phyloP scores from a whole-genome alignment of 2,329 filamentous ascomycete species.

The Fusarium coicis region DNA sequence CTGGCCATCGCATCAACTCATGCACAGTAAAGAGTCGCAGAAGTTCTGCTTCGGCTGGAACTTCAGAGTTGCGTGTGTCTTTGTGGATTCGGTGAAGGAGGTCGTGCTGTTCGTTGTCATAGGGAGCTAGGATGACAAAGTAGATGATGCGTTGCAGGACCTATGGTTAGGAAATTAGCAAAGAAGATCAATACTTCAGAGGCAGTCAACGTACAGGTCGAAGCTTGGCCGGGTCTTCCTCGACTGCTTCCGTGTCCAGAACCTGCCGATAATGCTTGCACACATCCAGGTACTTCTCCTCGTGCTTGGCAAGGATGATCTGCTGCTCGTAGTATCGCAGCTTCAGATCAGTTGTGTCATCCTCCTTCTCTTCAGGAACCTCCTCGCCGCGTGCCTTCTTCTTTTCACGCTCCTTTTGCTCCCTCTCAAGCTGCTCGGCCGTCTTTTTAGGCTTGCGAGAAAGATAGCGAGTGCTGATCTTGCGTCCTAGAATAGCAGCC shows the following conservation, averaged over 20 bases:
- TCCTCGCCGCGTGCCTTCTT: constrained; percentile 83
- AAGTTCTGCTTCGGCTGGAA: constrained; percentile 84
- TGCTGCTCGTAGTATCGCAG: constrained; percentile 97
- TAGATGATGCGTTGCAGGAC: constrained; percentile 95
- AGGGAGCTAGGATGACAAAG: constrained; percentile 94
- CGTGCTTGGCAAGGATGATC: constrained; percentile 94
- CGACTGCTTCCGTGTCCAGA: constrained; percentile 93
- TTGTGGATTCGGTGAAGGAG: constrained; percentile 92
- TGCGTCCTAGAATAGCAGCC: constrained; percentile 90
- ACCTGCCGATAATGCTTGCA: constrained; percentile 99
- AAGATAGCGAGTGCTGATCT: constrained; percentile 96
- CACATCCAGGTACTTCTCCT: constrained; percentile 95
- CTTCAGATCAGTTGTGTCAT: constrained; percentile 97
- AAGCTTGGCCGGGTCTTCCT: constrained; percentile 87
- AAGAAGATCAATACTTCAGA: not conserved
- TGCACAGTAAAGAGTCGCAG: constrained; percentile 94
- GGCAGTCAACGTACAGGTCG: constrained; percentile 72
- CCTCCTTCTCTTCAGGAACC: constrained; percentile 79
- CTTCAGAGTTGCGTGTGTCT: constrained; percentile 82
- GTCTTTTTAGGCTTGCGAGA: constrained; percentile 91
- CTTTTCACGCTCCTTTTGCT: constrained; percentile 88
- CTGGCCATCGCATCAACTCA: constrained; percentile 98
- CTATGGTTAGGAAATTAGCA: constrained; percentile 56
- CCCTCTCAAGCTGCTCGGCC: constrained; percentile 88
- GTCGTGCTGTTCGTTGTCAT: constrained; percentile 99